Base-by-base conservation (phyloP, 805 yeast species). In the Cephaloascus albidus region DNA sequence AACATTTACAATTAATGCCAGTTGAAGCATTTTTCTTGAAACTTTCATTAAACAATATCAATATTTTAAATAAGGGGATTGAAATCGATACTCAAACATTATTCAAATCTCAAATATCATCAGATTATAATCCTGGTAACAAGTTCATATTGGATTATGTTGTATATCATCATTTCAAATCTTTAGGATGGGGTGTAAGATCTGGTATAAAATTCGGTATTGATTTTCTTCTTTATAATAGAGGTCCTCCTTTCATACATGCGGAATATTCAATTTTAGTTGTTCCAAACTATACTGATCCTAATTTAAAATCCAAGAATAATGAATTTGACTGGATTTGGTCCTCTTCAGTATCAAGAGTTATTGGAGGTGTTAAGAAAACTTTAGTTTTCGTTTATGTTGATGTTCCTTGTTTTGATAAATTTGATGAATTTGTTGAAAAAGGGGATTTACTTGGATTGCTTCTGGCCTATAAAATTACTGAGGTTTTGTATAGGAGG, bases 221-320 rank as follows among this genome's bases (percentile, higher is more conserved):
- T n/a, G 94, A 89, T 50, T 82, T 66, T 57, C 61, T 93, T 6
- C 65, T 93, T 4, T 93, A 93, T 57, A 77, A 81, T 39, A 68
- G 90, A 42, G 99, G 99, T 0, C 98, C 97, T 6, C 97, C 97
- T 2, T 87, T 89, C 55, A 78, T 82, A 38, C 99, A 93, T 55
- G 97, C 98, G 0, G 95, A 88, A 54, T 85, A 76, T 56, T 85
- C 90, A 4, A 62, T 86, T 3, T 52, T 73, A 36, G 63, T 84
- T 4, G 42, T 76, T 20, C 68, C 73, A 1, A 58, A 62, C 35
- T 57, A 57, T 35, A 16, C 34, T 10, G 49, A 49, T 6, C 28
- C 28, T 23, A 8, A 12, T 12, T 23, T 8, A 10, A 60, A 57
- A 18, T 63, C 54, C 6, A 48, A 51, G 0, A 44, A 54, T 27